Evolutionary conservation across 1,284 basidiomycete species (phyloP), one percentile per base, ranked within the genome.

Genomic region (Leccinum variabile): DNA sequence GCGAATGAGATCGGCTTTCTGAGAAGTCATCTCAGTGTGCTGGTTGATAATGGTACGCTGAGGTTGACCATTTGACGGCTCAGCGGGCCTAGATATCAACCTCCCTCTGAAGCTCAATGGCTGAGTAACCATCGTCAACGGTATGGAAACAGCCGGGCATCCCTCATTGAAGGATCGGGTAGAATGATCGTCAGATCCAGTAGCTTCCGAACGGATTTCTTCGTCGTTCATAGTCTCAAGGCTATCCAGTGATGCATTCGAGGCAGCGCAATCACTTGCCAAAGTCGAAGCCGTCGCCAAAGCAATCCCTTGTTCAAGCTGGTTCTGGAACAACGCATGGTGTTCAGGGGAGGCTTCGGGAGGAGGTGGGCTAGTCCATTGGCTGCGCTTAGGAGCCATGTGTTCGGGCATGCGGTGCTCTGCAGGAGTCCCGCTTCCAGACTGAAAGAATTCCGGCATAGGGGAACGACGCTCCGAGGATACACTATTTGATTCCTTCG

Each of bases 361-460:
- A 4, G 90, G 89, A n/a, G 90, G 90, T 9, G 90, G 90, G 67
- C 89, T 91, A 0, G 90, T 92, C 90, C 90, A 92, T 72, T 89
- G 88, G 33, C 82, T 78, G 37, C 90, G 84, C 70, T 82, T 87
- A 1, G 90, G 88, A 14, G 88, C 90, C 91, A 92, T 92, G 67
- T 92, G 89, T 62, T 88, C 86, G 3, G 84, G 84, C 44, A 81
- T 76, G 50, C 75, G 74, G 62, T 75, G 74, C 33, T 67, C 69
- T 58, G 67, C 33, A 59, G 74, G 59, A 65, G 76, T 65, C 33
- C 76, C 74, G 46, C 70, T 70, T 14, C 72, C 75, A 16, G 81
- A 75, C 56, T 84, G 79, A 57, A 79, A 79, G 60, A 82, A 79
- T 60, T 79, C 77, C 8, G 76, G 77, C 22, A 81, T 81, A 25